Base-by-base conservation (phyloP, 495 filamentous ascomycete genomes). In the Talaromyces wortmannii region DNA sequence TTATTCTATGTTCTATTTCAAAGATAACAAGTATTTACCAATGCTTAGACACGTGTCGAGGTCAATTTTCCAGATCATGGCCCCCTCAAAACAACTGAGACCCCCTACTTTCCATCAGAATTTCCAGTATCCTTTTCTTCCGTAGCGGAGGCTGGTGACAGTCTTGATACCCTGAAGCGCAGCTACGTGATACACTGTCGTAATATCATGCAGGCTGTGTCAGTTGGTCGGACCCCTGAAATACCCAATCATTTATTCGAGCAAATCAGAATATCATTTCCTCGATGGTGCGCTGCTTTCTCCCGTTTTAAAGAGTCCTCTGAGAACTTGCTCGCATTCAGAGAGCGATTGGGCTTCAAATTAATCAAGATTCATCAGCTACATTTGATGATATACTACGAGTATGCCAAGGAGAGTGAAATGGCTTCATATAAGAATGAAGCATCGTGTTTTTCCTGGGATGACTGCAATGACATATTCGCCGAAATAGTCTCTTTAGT, bases 401-500 rank as follows among this genome's bases (percentile, higher is more conserved):
- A 64, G 16, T 33, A 56, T 6, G 45, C 42, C 13, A 54, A 23
- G 18, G 23, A 2, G 23, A 23, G 4, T 4, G 23, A 23, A 23
- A 23, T 23, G 23, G 23, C 23, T 23, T 23, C 4, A 23, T 23
- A 23, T 23, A 23, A 23, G 23, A 23, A 40, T 11, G 43, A 13
- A 3, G 15, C 31, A 2, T 33, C 52, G 2, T n/a, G n/a, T 4
- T 53, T 48, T 8, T 13, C 46, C 1, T 66, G 61, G 61, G 64
- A 66, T 36, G 47, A 45, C 7, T 63, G 57, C 45, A 59, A 57
- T 44, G 10, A 32, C 12, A 33, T 49, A 2, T 69, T 66, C 31
- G 58, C 68, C 5, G 45, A 64, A 18, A 62, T 72, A 15, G 57
- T 68, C 4, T 40, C 47, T 2, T 45, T 71, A 7, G 67, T 61